Evolutionary conservation across 805 yeast genomes (phyloP), one percentile per base, ranked within the genome.

Genomic region (Pichia nanzhaoensis): DNA sequence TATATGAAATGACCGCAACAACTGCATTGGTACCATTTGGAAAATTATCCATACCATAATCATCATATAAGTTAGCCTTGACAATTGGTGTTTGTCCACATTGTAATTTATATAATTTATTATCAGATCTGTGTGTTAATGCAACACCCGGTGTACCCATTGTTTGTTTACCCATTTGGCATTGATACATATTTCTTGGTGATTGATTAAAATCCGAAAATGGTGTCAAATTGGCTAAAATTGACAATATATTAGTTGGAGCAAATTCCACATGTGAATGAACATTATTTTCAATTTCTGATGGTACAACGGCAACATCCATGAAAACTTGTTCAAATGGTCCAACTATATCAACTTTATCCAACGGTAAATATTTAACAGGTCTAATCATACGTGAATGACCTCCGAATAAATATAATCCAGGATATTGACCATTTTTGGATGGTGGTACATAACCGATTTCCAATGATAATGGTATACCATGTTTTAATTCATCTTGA

Each of bases 71-170:
- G 53, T 80, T 82, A 36, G 99, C 96, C 60, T 90, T 84, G 39
- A 93, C 99, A 60, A 93, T 87, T 34, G 99, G 99, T 1, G 97
- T 86, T 71, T 93, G 98, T 38, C 99, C 99, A 37, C 86, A 75
- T 68, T 93, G 99, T 55, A 93, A 71, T 57, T 91, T 81, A 68
- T 93, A 93, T 49, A 93, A 70, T 65, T 91, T 93, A 71, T 93
- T 93, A 66, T 93, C 99, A 1, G 96, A 84, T 66, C 99, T 78
- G 65, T 89, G 95, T 37, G 72, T 77, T 44, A 91, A 71, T 0
- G 95, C 98, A 52, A 93, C 96, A 69, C 98, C 98, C 8, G 99
- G 99, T 4, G 99, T 93, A 68, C 99, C 99, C 99, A 93, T 93
- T 18, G 99, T 91, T 73, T 93, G 99, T 71, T 93, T 93, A 79